These are phyloP conservation scores for Gleditsia sinensis DNA, from an alignment of 306 rosid genomes.

Conservation along the genomic window DNA sequence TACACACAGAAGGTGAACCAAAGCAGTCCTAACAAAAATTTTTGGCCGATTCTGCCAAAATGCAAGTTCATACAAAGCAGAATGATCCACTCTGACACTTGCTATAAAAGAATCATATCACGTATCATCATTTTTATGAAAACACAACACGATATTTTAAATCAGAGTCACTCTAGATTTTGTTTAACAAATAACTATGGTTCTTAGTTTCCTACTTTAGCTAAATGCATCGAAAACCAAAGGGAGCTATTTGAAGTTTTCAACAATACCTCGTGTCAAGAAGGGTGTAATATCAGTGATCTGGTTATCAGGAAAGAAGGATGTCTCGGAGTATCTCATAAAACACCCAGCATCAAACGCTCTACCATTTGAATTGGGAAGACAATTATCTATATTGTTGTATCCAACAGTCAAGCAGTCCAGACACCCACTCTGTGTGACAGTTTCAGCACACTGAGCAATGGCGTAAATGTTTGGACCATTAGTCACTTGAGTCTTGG, in stretches of 20 bases:
- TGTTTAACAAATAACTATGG: too few relatives aligned
- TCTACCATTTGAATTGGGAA: slow-evolving; percentile 52
- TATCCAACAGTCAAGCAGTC: slow-evolving; percentile 43
- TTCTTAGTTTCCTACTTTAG: slow-evolving; percentile 17
- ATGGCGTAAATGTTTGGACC: slow-evolving; percentile 49
- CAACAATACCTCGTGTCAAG: slow-evolving; percentile 35
- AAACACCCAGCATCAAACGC: slow-evolving; percentile 69
- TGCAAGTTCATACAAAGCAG: too few relatives aligned
- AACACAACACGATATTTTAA: too few relatives aligned
- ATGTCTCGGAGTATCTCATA: slow-evolving; percentile 57
- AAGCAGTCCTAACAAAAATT: too few relatives aligned
- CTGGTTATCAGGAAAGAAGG: slow-evolving; percentile 61
- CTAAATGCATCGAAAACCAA: too few relatives aligned
- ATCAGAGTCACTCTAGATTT: too few relatives aligned
- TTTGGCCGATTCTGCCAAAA: too few relatives aligned
- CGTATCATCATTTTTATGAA: too few relatives aligned
- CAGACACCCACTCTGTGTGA: slow-evolving; percentile 38
- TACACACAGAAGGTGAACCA: too few relatives aligned
- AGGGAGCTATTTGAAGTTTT: too few relatives aligned
- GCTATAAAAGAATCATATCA: too few relatives aligned
- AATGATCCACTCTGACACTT: too few relatives aligned
- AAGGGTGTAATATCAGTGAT: slow-evolving; percentile 46
- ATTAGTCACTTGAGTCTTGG: slow-evolving; percentile 36
- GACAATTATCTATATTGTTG: slow-evolving; percentile 38
- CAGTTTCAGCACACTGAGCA: slow-evolving; percentile 60